phyloP scores from a whole-genome alignment of 345 rosid genomes.

The Murraya paniculata region DNA sequence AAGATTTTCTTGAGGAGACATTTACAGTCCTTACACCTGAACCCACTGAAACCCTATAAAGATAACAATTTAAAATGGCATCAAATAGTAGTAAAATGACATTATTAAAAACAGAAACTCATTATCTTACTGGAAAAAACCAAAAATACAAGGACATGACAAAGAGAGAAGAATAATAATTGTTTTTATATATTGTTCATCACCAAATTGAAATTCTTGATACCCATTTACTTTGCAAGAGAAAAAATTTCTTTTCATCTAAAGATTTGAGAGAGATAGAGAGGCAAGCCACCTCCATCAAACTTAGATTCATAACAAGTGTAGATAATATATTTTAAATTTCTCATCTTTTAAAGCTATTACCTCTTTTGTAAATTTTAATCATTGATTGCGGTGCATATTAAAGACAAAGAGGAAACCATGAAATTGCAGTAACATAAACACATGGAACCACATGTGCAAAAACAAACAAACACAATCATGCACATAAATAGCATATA shows the following conservation, averaged over 20 bases:
- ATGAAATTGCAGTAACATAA: neutral
- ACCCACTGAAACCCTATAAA: conserved; percentile 43
- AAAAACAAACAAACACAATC: neutral
- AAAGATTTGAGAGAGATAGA: neutral
- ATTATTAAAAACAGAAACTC: neutral
- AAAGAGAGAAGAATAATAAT: neutral
- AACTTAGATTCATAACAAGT: neutral
- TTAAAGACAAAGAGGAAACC: neutral
- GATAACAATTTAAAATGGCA: conserved; percentile 10
- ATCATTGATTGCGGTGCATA: neutral
- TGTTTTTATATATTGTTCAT: neutral
- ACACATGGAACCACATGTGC: neutral
- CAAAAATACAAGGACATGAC: neutral
- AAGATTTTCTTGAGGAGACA: conserved; percentile 38
- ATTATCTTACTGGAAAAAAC: neutral
- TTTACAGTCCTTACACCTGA: conserved; percentile 33
- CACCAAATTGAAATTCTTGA: neutral
- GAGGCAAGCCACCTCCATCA: neutral
- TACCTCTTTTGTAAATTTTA: neutral
- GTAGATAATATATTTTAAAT: neutral
- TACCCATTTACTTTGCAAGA: neutral
- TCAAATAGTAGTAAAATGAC: neutral
- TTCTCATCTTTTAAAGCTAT: neutral
- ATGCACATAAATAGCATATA: neutral
- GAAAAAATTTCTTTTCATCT: neutral